Base-by-base conservation (phyloP, 768 basidiomycete species). In the Podaxis pistillaris region DNA sequence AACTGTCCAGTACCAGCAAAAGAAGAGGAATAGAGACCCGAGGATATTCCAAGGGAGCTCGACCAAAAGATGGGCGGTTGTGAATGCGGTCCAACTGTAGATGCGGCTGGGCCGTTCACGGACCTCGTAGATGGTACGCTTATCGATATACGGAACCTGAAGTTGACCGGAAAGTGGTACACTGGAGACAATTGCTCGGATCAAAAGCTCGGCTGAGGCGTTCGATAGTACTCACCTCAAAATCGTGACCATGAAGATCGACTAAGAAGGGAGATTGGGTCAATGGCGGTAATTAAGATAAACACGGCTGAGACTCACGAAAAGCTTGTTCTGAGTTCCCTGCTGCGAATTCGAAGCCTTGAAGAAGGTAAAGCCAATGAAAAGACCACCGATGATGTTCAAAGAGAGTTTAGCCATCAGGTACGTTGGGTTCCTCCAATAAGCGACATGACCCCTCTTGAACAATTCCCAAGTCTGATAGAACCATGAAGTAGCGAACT, bases 1-100 rank as follows among this genome's bases (percentile, higher is more conserved):
- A 55, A 88, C 84, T 4, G 87, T 86, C 84, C 84, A 89, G 72
- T 81, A 90, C 88, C 88, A 90, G 66, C 81, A 83, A 57, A 87
- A 67, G 75, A 83, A 91, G 73, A 86, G 81, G 12, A 90, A 59
- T 0, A 79, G 75, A 1, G 86, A 84, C 33, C 83, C 82, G 3
- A 85, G 7, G 40, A 88, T 79, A 64, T 87, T 87, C 83, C 84
- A 87, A 1, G 86, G 86, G 0, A 87, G 56, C 64, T 87, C 87
- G 3, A 83, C 77, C 8, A 87, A 66, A 50, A 88, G 74, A 67
- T 83, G 82, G 0, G 86, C 77, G 0, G 83, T 81, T 26, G 86
- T 64, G 17, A 87, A 75, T 0, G 85, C 84, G 0, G 81, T 77
- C 88, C 87, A 90, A 61, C 78, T 80, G 71, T 90, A 90, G 75